phyloP scores from a whole-genome alignment of 768 basidiomycete genomes.

The Termitomyces sp. region DNA sequence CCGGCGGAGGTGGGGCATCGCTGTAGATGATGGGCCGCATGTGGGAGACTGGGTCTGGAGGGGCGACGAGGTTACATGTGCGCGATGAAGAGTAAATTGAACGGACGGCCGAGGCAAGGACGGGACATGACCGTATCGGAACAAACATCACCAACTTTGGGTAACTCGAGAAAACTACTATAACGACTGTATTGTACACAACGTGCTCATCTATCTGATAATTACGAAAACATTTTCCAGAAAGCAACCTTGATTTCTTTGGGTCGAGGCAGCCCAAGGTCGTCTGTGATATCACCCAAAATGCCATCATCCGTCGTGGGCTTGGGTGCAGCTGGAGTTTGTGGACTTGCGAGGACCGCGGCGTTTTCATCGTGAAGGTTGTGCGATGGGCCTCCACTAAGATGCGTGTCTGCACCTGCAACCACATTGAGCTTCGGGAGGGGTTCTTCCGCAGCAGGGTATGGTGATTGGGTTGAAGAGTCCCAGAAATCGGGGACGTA shows the following conservation, averaged over 20 bases:
- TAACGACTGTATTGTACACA: not conserved
- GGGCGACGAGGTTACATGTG: constrained; percentile 45
- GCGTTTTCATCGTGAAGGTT: constrained; percentile 22
- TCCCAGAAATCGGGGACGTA: constrained; percentile 42
- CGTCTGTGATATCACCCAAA: constrained; percentile 39
- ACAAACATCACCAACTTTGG: constrained; percentile 11
- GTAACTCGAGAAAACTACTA: not conserved
- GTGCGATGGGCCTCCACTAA: constrained; percentile 32
- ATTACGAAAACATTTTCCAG: constrained; percentile 24
- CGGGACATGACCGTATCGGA: constrained; percentile 9
- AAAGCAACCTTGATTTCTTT: constrained; percentile 25
- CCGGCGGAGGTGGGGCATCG: constrained; percentile 34
- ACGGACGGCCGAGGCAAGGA: constrained; percentile 3
- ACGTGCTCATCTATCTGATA: not conserved
- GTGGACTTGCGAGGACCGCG: constrained; percentile 12
- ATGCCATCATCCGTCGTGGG: constrained; percentile 25
- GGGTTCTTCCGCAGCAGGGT: constrained; percentile 16
- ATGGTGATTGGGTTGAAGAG: constrained; percentile 20
- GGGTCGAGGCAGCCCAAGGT: constrained; percentile 35
- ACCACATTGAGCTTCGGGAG: constrained; percentile 41
- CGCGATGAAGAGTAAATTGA: constrained; percentile 21
- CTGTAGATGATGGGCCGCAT: constrained; percentile 77
- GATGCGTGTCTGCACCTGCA: constrained; percentile 31
- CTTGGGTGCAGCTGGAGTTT: constrained; percentile 5
- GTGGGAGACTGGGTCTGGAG: constrained; percentile 74